phyloP scores from a whole-genome alignment of 2,329 filamentous ascomycete species.

The Juglanconis sp. region DNA sequence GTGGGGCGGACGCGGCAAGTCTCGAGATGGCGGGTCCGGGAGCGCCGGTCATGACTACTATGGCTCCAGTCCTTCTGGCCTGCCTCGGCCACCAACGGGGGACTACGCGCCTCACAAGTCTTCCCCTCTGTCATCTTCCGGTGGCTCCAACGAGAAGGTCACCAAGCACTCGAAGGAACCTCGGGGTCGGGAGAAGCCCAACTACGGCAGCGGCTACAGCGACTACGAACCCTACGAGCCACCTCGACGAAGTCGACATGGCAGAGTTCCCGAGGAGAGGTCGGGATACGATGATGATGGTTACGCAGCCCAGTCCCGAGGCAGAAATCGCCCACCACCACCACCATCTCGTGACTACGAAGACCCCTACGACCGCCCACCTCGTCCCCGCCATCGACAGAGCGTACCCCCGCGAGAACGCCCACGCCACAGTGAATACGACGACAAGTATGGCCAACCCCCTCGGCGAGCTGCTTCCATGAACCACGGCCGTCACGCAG shows the following conservation, averaged over 20 bases:
- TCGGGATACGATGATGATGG: not conserved
- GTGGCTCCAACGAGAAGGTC: slow-evolving; percentile 1
- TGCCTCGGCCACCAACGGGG: slow-evolving; percentile 5
- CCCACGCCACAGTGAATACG: not conserved
- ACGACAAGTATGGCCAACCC: slow-evolving; percentile 3
- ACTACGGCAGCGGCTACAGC: slow-evolving; percentile 2
- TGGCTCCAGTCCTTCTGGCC: not conserved
- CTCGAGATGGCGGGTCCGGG: not conserved
- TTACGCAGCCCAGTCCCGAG: not conserved
- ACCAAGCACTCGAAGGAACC: not conserved
- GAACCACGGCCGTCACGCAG: slow-evolving; percentile 2
- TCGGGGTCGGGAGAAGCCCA: slow-evolving; percentile 7
- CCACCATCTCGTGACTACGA: not conserved
- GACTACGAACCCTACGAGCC: slow-evolving; percentile 1
- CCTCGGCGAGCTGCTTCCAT: slow-evolving; percentile 10
- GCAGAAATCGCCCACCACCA: not conserved
- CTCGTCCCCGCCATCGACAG: slow-evolving; percentile 12
- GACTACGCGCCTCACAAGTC: slow-evolving; percentile 7
- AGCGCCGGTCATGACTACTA: not conserved
- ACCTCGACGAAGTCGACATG: slow-evolving; percentile 3
- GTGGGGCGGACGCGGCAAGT: not conserved
- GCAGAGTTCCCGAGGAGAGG: slow-evolving; percentile 8
- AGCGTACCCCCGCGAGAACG: slow-evolving; percentile 12
- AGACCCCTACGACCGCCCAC: slow-evolving; percentile 8
- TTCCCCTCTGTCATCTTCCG: not conserved